Evolutionary conservation across 2,329 filamentous ascomycete species (phyloP).

Genomic region (Aotearoamyces nothofagi): DNA sequence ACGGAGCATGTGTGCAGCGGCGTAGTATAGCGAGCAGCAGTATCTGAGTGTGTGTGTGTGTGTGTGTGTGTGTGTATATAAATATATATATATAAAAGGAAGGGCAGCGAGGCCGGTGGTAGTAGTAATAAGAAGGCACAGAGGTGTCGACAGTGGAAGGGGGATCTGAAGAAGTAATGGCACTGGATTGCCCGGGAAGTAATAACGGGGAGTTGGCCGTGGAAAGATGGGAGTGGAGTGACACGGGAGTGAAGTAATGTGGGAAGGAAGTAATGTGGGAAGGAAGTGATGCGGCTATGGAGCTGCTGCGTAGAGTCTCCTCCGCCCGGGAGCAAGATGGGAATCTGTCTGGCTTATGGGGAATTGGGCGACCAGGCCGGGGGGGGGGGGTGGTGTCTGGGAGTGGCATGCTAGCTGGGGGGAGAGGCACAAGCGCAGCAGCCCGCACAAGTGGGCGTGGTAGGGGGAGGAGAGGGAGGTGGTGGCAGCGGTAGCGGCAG

Average conservation of each 20-base stretch:
- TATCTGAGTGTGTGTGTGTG: too few relatives aligned
- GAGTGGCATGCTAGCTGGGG: background rate
- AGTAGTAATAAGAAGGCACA: too few relatives aligned
- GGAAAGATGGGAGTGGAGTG: background rate
- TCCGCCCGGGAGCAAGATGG: background rate
- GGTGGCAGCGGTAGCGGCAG: background rate
- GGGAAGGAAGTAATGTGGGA: background rate
- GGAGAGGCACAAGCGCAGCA: background rate
- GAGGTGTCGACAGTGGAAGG: background rate
- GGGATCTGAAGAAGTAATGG: background rate
- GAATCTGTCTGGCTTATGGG: conserved; percentile 1
- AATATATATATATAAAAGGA: too few relatives aligned
- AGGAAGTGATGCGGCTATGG: background rate
- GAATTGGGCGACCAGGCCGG: background rate
- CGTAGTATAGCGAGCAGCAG: too few relatives aligned
- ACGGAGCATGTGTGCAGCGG: too few relatives aligned
- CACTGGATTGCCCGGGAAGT: background rate
- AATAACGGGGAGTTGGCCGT: background rate
- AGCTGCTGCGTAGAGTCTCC: background rate
- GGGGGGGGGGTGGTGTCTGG: background rate
- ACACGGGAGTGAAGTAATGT: background rate
- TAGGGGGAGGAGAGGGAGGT: background rate
- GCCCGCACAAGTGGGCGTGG: background rate
- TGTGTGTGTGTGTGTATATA: too few relatives aligned
- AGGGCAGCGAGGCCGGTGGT: too few relatives aligned